Base-by-base conservation (phyloP, 2,329 filamentous ascomycete species). In the Nothophaeocryptopus gaeumannii region DNA sequence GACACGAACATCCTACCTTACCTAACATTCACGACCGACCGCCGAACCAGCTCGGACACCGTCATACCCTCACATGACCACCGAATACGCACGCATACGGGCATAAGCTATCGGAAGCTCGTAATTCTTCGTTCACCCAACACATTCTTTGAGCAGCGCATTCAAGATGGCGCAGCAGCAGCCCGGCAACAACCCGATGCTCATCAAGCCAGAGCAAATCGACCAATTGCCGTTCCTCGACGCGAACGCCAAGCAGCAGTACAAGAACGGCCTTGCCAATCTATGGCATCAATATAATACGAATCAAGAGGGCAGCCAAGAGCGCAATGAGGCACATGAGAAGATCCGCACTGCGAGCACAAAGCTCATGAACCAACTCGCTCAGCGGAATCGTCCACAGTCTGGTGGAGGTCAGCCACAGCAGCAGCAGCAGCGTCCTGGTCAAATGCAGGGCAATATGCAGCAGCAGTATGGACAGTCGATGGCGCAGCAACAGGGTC, bases 211-310 rank as follows among this genome's bases (percentile, higher is more conserved):
- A 29, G 74, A 77, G 49, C 75, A 79, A 53, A 77, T 81, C 44
- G 72, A 75, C 53, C 73, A 72, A 50, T 69, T 81, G 5, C 76
- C 77, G 5, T 72, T 76, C 63, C 69, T 84, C 29, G 76, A 68
- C 53, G 76, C 79, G 8, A 68, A 75, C 41, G 74, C 79, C 58
- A 83, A 82, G 67, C 66, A 72, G 38, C 75, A 79, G 56, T 81
- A 82, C 60, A 77, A 76, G 50, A 68, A 73, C 41, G 70, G 77
- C 14, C 74, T 84, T 54, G 72, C 74, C 49, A 75, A 71, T 53
- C 71, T 81, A 42, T 84, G 80, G 79, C 72, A 74, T 29, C 65
- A 73, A 30, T 69, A 79, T 43, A 75, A 79, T 51, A 72, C 62
- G 36, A 72, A 73, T 35, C 71, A 78, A 10, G 67, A 70, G 31